Percentiles rank a stretch among this genome's conserved stretches.
Conservation (phyloP, 257 asterid species). For the Lithospermum erythrorhizon region DNA sequence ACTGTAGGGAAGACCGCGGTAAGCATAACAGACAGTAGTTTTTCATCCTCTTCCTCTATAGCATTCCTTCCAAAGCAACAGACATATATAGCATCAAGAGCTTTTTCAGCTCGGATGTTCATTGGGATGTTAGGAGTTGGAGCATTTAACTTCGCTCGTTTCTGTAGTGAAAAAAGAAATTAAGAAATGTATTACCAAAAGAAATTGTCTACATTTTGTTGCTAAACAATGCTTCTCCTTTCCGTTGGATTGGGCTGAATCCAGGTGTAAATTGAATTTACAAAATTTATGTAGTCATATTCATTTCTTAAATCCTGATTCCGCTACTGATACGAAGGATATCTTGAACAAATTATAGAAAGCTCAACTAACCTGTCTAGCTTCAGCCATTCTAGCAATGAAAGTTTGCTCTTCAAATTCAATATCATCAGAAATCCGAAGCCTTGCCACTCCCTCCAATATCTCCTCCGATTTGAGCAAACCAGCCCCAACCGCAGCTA, state of each 20-base stretch:
- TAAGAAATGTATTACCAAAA: not conserved
- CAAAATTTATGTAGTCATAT: no score
- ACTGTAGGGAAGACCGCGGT: slow-evolving; percentile 63
- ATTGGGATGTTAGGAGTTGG: slow-evolving; percentile 57
- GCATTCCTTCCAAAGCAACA: slow-evolving; percentile 64
- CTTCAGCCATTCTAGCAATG: slow-evolving; percentile 70
- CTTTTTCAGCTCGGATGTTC: slow-evolving; percentile 80
- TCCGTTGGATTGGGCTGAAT: no score
- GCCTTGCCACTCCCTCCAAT: slow-evolving; percentile 87
- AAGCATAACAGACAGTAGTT: slow-evolving; percentile 47
- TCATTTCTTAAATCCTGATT: not conserved
- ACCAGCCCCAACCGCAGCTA: slow-evolving; percentile 95
- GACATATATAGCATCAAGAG: slow-evolving; percentile 74
- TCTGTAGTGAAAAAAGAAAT: slow-evolving; percentile 27
- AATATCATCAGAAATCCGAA: slow-evolving; percentile 72
- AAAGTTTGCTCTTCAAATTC: slow-evolving; percentile 89
- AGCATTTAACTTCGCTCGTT: slow-evolving; percentile 41
- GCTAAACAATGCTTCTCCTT: no score
- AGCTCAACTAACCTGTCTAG: slow-evolving; percentile 56
- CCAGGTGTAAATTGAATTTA: no score
- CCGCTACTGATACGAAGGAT: not conserved
- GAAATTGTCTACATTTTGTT: not conserved
- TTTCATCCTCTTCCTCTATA: slow-evolving; percentile 66
- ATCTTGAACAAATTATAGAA: not conserved
- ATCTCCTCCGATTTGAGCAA: slow-evolving; percentile 91